Base-by-base conservation (phyloP, 495 filamentous ascomycete species). In the Cercophora samala region DNA sequence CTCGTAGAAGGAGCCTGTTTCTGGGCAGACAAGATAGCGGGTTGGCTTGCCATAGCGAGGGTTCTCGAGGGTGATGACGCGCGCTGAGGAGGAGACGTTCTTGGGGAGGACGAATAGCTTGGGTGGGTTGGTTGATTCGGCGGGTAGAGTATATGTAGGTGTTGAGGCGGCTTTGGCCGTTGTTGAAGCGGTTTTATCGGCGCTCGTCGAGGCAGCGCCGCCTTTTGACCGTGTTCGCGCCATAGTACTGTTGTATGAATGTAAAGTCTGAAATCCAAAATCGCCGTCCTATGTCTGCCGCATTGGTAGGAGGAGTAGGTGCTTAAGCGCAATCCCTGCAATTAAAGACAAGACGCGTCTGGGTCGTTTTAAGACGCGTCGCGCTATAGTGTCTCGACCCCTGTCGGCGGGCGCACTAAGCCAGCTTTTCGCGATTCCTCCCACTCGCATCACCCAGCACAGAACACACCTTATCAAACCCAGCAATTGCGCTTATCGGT, bases 21-120 rank as follows among this genome's bases (percentile, higher is more conserved):
- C 75, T 4, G 93, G 91, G 74, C 93, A 95, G 73, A 92, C 88
- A 66, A 92, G 86, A 76, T 93, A 98, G 65, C 91, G 86, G 58
- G 81, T 85, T 5, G 89, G 84, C 17, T 79, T 81, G 22, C 71
- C 75, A 54, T 86, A 90, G 67, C 88, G 88, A 11, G 96, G 94
- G 75, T 97, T 85, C n/a, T 88, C 84, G 15, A 99, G 82, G 26
- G 88, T 89, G 70, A 96, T 76, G 62, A 98, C 87, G 65, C 88
- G 86, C 23, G 89, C 86, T 62, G 87, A 84, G 63, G 83, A 71
- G 26, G 85, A 87, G 2, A 86, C 81, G 46, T 84, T 77, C 46
- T 88, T 84, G 29, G 95, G 95, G 2, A 99, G 82, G 58, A 99
- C 86, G 77, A 97, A 92, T 46, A 95, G 79, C 66, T 88, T 89